phyloP scores from a whole-genome alignment of 2,329 filamentous ascomycete species.

The Tolypocladium tropicale region DNA sequence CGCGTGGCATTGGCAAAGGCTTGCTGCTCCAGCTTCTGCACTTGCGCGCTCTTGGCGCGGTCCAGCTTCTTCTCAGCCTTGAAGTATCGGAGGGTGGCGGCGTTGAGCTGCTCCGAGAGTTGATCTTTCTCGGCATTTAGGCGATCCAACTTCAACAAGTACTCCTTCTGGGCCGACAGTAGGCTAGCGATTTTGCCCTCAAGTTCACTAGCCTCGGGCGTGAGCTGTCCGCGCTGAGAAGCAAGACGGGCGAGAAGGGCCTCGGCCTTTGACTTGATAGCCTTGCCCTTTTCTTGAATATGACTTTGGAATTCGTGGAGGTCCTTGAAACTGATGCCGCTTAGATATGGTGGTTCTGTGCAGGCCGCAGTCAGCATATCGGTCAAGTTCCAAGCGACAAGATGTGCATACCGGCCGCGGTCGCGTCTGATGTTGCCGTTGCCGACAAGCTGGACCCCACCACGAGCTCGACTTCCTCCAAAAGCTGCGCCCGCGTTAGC shows the following conservation, averaged over 20 bases:
- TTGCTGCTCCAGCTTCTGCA: conserved; percentile 86
- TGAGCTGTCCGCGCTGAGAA: conserved; percentile 39
- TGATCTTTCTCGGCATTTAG: conserved; percentile 71
- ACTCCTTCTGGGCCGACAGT: conserved; percentile 73
- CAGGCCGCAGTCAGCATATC: conserved; percentile 11
- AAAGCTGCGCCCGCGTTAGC: conserved; percentile 29
- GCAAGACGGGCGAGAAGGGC: conserved; percentile 52
- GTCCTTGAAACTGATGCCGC: conserved; percentile 51
- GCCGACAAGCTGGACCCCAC: conserved; percentile 34
- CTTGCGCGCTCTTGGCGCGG: conserved; percentile 75
- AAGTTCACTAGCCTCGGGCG: conserved; percentile 60
- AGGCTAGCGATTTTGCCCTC: conserved; percentile 67
- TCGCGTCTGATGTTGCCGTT: conserved; percentile 8
- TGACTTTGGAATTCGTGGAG: conserved; percentile 70
- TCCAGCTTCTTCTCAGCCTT: conserved; percentile 94
- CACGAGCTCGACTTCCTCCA: conserved; percentile 55
- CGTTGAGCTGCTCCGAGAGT: conserved; percentile 77
- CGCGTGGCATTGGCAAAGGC: conserved; percentile 60
- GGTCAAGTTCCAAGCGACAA: too few relatives aligned
- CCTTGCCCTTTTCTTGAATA: conserved; percentile 62
- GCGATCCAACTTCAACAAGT: conserved; percentile 65
- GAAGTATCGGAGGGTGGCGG: conserved; percentile 82
- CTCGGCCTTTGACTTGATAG: conserved; percentile 66
- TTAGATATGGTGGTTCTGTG: conserved; percentile 45
- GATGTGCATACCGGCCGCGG: conserved; percentile 11